Base-by-base conservation (phyloP, 208 protist species). In the Entamoeba invadens region DNA sequence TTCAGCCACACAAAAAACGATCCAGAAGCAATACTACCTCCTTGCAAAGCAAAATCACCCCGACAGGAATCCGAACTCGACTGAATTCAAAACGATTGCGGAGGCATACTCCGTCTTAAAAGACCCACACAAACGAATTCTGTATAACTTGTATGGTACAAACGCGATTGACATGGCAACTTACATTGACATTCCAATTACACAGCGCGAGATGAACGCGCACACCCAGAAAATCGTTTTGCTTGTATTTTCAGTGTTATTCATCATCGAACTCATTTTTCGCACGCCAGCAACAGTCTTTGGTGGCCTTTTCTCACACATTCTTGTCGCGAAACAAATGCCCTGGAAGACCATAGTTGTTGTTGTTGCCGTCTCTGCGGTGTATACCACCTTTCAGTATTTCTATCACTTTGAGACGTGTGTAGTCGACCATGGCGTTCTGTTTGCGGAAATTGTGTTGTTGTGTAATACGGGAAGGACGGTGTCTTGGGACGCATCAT, bases 1-100 rank as follows among this genome's bases (percentile, higher is more conserved):
- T 16, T 31, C 12, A 25, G 25, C 94, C 10, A 35, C n/a, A 57
- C 8, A 38, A n/a, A 42, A 77, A 44, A 96, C 97, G 5, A 96
- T 99, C 25, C 97, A 97, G 91, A 97, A 96, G 44, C 98, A 97
- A 8, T 87, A 87, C 38, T 31, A 87, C 38, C 38, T n/a, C 31
- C 38, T 87, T 12, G 57, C 57, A 35, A 87, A 87, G 38, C 57
- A 87, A n/a, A 42, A 87, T 38, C 57, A 87, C 38, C 57, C 57
- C 12, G 57, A 87, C 38, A 87, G 57, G 38, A 87, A 87, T 87
- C 57, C 57, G 8, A 87, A 87, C 38, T 87, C 57, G 38, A 87
- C 10, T 87, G 57, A 87, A 87, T 87, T 87, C 38, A 87, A 87
- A 42, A 8, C 21, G 12, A 87, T 87, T 35, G 57, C 57, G 25